phyloP scores from a whole-genome alignment of 805 yeast species.

The Monosporozyma yasuniensis region DNA sequence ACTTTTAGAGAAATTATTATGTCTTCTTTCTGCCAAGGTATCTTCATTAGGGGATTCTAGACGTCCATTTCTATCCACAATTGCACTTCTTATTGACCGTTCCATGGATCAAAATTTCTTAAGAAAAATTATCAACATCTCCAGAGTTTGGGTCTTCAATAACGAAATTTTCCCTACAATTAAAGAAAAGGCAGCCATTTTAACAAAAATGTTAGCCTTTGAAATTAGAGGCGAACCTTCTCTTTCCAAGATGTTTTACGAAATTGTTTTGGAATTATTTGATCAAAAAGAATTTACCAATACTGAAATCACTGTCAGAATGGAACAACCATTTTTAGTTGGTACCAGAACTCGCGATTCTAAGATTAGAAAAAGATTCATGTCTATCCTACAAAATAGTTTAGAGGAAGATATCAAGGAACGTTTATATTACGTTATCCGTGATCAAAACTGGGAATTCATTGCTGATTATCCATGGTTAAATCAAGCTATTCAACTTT shows the following conservation, averaged over 20 bases:
- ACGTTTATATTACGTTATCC: slow-evolving; percentile 74
- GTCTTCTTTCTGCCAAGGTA: slow-evolving; percentile 71
- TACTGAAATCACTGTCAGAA: slow-evolving; percentile 82
- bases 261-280: slow-evolving; percentile 79
- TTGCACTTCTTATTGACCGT: slow-evolving; percentile 86
- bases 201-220: slow-evolving; percentile 87
- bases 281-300: slow-evolving; percentile 68
- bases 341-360: slow-evolving; percentile 84
- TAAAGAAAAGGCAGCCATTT: slow-evolving; percentile 90
- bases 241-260: slow-evolving; percentile 68
- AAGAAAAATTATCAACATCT: slow-evolving; percentile 65
- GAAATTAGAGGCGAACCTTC: slow-evolving; percentile 82
- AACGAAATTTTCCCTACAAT: slow-evolving; percentile 86
- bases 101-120: slow-evolving; percentile 71
- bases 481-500: slow-evolving; percentile 80
- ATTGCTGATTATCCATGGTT: slow-evolving; percentile 91
- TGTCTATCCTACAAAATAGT: slow-evolving; percentile 70
- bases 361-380: slow-evolving; percentile 61
- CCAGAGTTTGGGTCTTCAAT: slow-evolving; percentile 84
- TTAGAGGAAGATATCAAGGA: slow-evolving; percentile 70
- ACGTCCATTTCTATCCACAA: slow-evolving; percentile 71
- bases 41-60: slow-evolving; percentile 89
- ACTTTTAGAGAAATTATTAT: slow-evolving; percentile 64
- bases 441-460: slow-evolving; percentile 96
- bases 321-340: slow-evolving; percentile 93